These are phyloP conservation scores for Handroanthus guayacan DNA, from an alignment of 257 asterid species.

Conservation along the genomic window DNA sequence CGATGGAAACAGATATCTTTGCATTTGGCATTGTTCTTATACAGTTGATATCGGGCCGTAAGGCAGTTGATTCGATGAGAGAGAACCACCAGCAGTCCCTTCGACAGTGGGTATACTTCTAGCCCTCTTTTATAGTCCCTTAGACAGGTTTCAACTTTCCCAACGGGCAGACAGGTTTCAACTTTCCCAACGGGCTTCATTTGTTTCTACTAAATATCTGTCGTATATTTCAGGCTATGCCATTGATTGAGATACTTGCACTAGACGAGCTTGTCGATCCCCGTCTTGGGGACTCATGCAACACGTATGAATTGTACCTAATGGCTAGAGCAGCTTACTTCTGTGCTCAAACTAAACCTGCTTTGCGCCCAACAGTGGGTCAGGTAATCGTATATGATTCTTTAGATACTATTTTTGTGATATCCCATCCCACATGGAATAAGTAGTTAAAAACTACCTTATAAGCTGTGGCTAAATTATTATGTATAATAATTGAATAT, in stretches of 20 bases:
- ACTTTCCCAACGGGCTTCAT: background rate
- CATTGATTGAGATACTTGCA: slow-evolving; percentile 59
- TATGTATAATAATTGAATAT: no score
- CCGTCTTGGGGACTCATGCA: slow-evolving; percentile 62
- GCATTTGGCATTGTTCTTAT: slow-evolving; percentile 72
- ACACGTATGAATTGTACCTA: slow-evolving; percentile 63
- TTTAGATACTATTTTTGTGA: background rate
- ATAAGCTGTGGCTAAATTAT: no score
- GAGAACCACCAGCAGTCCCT: slow-evolving; percentile 59
- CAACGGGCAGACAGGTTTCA: background rate
- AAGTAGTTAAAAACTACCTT: no score
- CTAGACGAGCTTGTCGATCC: slow-evolving; percentile 70
- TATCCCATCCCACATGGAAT: no score
- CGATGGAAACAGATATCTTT: slow-evolving; percentile 63
- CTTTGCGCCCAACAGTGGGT: slow-evolving; percentile 67
- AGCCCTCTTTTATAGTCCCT: background rate
- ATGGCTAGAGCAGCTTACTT: slow-evolving; percentile 71
- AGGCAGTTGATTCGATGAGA: slow-evolving; percentile 45
- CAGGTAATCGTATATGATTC: slow-evolving; percentile 48
- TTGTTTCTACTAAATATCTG: background rate
- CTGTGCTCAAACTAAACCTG: slow-evolving; percentile 63
- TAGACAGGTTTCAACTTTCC: background rate
- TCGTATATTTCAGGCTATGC: slow-evolving; percentile 58
- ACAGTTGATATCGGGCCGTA: slow-evolving; percentile 73
- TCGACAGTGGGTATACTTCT: slow-evolving; percentile 63